Evolutionary conservation across 192 early-diverging fungal species (phyloP).

Genomic region (Obelidium mucronatum): DNA sequence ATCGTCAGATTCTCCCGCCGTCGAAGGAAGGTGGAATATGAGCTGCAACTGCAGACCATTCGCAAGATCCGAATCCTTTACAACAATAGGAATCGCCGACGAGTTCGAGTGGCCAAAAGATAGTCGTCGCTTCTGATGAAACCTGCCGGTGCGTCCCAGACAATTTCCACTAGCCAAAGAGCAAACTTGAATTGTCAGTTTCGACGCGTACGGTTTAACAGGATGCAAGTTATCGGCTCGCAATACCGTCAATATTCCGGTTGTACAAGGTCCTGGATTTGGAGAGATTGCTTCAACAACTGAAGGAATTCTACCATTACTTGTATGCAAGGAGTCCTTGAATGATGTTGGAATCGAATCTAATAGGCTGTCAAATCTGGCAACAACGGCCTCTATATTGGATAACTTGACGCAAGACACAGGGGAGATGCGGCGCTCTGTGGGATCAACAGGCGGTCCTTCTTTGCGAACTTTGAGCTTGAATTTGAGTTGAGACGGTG

Average conservation of each 20-base stretch:
- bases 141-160: slow-evolving; percentile 1
- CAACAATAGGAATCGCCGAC: slow-evolving; percentile 1
- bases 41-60: slow-evolving; percentile 1
- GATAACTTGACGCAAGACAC: slow-evolving; percentile 47
- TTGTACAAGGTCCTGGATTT: neutral
- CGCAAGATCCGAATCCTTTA: slow-evolving; percentile 12
- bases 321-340: neutral
- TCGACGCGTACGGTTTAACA: neutral
- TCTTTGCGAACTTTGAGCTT: slow-evolving; percentile 38
- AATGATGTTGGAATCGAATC: slow-evolving; percentile 14
- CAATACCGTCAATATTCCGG: slow-evolving; percentile 10
- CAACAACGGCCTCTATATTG: slow-evolving; percentile 42
- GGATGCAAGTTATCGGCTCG: neutral
- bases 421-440: slow-evolving; percentile 36
- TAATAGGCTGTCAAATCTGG: slow-evolving; percentile 31
- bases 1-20: neutral
- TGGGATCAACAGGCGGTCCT: slow-evolving; percentile 36
- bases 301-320: neutral
- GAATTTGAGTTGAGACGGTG: too few relatives aligned
- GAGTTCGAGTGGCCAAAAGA: neutral
- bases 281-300: neutral
- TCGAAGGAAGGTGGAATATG: slow-evolving; percentile 11
- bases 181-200: slow-evolving; percentile 1
- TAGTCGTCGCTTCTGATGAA: neutral
- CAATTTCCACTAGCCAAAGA: slow-evolving; percentile 2